Conservation (phyloP, 1,284 basidiomycete species). For the Malassezia pachydermatis region DNA sequence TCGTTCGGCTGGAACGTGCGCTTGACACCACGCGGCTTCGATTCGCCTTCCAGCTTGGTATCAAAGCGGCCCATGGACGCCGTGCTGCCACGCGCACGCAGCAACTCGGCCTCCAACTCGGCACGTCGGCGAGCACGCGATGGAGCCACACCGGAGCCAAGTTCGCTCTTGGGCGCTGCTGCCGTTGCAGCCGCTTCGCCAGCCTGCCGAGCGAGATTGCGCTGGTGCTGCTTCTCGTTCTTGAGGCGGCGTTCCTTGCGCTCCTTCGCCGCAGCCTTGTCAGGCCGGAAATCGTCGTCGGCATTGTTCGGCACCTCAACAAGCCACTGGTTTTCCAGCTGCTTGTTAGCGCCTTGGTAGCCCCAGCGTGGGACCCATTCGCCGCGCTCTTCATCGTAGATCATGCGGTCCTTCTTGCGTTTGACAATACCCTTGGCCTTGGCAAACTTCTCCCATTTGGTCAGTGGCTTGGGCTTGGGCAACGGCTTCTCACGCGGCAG, state of each 20-base stretch:
- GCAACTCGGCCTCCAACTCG: constrained; percentile 67
- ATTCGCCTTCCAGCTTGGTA: constrained; percentile 73
- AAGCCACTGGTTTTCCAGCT: constrained; percentile 80
- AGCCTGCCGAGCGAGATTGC: constrained; percentile 60
- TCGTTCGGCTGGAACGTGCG: constrained; percentile 84
- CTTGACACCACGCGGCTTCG: constrained; percentile 68
- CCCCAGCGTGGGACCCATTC: constrained; percentile 93
- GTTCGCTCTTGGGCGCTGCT: constrained; percentile 17
- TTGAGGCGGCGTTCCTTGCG: constrained; percentile 72
- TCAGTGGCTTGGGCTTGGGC: constrained; percentile 80
- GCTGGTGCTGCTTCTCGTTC: constrained; percentile 70
- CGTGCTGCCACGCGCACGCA: constrained; percentile 70
- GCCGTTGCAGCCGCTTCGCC: constrained; percentile 8
- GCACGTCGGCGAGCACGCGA: constrained; percentile 57
- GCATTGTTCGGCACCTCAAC: constrained; percentile 76
- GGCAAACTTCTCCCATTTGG: constrained; percentile 96
- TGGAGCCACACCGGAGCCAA: constrained; percentile 20
- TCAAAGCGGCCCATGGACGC: constrained; percentile 84
- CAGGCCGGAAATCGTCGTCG: constrained; percentile 64
- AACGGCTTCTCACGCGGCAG: constrained; percentile 84
- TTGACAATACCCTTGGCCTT: constrained; percentile 82
- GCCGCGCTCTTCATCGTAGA: constrained; percentile 89
- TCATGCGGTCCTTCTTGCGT: constrained; percentile 63
- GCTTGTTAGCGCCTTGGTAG: constrained; percentile 65
- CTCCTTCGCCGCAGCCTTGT: constrained; percentile 62